These are phyloP conservation scores for Clavispora asparagi DNA, from an alignment of 805 yeast genomes.

Conservation along the genomic window DNA sequence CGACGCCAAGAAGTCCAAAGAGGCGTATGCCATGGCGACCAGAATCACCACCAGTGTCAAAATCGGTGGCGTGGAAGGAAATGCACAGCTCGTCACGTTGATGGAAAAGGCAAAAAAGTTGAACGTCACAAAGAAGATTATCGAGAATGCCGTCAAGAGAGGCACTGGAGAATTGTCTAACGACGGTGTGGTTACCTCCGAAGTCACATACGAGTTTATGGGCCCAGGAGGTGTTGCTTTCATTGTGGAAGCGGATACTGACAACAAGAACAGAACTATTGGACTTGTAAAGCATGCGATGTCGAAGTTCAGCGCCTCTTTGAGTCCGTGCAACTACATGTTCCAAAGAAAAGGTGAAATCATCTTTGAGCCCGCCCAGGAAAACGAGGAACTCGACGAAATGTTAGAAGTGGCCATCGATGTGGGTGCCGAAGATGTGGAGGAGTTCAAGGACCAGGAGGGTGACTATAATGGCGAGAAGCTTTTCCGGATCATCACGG, in stretches of 20 bases:
- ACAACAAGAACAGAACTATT: constrained; percentile 79
- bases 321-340: constrained; percentile 74
- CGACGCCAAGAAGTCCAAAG: constrained; percentile 70
- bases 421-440: constrained; percentile 75
- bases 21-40: constrained; percentile 66
- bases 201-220: constrained; percentile 76
- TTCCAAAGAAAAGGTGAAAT: constrained; percentile 78
- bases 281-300: constrained; percentile 71
- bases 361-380: constrained; percentile 39
- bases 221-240: constrained; percentile 92
- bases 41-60: constrained; percentile 73
- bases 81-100: constrained; percentile 60
- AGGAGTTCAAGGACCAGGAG: constrained; percentile 41
- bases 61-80: constrained; percentile 63
- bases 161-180: constrained; percentile 64
- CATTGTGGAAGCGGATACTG: constrained; percentile 82
- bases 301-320: constrained; percentile 59
- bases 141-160: constrained; percentile 83
- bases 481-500: constrained; percentile 49
- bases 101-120: constrained; percentile 72
- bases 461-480: constrained; percentile 35
- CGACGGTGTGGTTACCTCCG: constrained; percentile 37
- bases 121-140: constrained; percentile 76
- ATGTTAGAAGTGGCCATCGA: constrained; percentile 74
- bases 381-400: constrained; percentile 48